These are phyloP conservation scores for Acanthamoeba healyi DNA, from an alignment of 208 protist genomes.

Conservation along the genomic window DNA sequence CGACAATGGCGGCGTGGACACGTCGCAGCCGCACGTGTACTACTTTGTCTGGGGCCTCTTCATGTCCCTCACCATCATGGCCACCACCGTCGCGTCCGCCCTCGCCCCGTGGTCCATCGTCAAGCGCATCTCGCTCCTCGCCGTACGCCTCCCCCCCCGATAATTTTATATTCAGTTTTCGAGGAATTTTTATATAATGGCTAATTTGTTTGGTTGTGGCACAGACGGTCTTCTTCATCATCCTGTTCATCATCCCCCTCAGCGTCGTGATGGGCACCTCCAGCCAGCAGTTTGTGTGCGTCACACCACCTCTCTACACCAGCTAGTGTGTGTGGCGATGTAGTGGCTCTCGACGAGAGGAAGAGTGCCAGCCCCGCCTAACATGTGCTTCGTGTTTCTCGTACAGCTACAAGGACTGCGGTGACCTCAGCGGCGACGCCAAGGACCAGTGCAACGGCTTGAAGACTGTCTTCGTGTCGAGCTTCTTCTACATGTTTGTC, in stretches of 20 bases:
- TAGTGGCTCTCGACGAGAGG: too few species aligned
- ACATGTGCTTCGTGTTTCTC: too few species aligned
- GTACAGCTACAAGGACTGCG: not conserved
- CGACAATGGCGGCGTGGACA: not conserved
- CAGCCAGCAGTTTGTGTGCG: not conserved
- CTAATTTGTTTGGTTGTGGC: too few species aligned
- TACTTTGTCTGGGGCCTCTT: conserved; percentile 25
- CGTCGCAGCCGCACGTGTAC: not conserved
- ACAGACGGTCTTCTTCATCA: conserved; percentile 13
- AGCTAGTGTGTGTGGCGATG: too few species aligned
- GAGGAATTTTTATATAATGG: not conserved
- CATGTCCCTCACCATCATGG: conserved; percentile 9
- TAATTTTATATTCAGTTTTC: not conserved
- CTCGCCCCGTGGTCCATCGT: not conserved
- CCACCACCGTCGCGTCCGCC: not conserved
- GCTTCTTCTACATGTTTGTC: conserved; percentile 45
- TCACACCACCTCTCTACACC: not conserved
- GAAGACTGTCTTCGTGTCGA: not conserved
- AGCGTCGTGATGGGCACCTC: not conserved
- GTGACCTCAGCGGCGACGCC: not conserved
- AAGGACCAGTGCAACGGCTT: conserved; percentile 21
- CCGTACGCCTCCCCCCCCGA: not conserved
- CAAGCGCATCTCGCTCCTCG: not conserved
- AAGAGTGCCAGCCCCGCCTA: too few species aligned
- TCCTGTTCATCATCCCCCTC: conserved; percentile 25